These are phyloP conservation scores for Parietichytrium sp. DNA, from an alignment of 108 stramenopile species.

Conservation along the genomic window DNA sequence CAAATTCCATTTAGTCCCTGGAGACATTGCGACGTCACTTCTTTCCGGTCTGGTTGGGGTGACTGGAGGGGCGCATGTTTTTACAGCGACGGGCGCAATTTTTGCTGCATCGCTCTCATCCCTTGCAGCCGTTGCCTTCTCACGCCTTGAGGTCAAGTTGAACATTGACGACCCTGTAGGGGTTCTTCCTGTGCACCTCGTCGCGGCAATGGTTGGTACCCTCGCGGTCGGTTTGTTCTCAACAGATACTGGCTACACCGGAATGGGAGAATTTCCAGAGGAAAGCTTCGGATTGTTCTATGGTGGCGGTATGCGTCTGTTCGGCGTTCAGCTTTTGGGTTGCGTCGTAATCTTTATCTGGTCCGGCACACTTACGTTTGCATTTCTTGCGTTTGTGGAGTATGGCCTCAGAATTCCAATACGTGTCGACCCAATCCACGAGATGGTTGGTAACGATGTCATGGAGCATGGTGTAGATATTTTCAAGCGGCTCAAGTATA, in stretches of 20 bases:
- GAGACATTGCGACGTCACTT: not conserved
- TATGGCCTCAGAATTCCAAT: not conserved
- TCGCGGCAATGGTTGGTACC: not conserved
- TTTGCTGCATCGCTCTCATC: conserved; percentile 29
- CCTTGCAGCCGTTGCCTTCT: not conserved
- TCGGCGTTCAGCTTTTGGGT: conserved; percentile 40
- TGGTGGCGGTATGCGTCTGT: conserved; percentile 33
- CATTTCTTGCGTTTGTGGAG: not conserved
- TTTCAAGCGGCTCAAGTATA: conserved; percentile 28
- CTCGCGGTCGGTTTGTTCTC: conserved; percentile 7
- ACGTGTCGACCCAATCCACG: conserved; percentile 18
- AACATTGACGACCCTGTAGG: conserved; percentile 53
- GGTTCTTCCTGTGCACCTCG: conserved; percentile 45
- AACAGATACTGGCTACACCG: not conserved
- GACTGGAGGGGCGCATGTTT: conserved; percentile 50
- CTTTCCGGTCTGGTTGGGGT: conserved; percentile 59
- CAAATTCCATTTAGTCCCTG: not conserved
- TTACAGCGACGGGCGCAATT: conserved; percentile 29
- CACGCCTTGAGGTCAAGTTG: not conserved
- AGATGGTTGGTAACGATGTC: conserved; percentile 21
- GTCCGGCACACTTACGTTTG: not conserved
- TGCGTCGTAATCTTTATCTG: not conserved
- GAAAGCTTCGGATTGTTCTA: conserved; percentile 41
- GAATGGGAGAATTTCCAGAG: not conserved
- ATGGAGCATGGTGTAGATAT: conserved; percentile 7